Evolutionary conservation across 768 basidiomycete genomes (phyloP).

Genomic region (Tylopilus cervinicoccineus): DNA sequence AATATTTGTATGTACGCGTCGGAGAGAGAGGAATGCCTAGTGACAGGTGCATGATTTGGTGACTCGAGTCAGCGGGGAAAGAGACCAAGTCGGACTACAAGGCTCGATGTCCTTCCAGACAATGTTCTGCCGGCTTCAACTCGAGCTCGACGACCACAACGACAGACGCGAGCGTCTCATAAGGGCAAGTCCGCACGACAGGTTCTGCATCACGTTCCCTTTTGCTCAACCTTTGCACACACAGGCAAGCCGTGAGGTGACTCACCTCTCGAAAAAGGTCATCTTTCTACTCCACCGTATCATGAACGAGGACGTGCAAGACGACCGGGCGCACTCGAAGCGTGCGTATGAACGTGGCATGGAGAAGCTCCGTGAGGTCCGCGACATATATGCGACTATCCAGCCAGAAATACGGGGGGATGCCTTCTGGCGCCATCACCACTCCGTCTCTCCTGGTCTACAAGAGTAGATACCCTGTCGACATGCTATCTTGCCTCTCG

Average conservation of each 20-base stretch:
- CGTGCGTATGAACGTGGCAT: constrained; percentile 49
- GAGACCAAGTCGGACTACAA: too few relatives aligned
- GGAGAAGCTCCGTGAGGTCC: constrained; percentile 65
- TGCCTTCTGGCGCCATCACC: constrained; percentile 74
- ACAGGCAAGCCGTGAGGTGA: constrained; percentile 82
- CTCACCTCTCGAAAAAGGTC: constrained; percentile 86
- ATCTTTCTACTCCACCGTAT: constrained; percentile 91
- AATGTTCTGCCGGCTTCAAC: constrained; percentile 60
- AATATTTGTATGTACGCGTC: too few relatives aligned
- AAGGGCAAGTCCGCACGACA: constrained; percentile 51
- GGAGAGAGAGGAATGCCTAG: too few relatives aligned
- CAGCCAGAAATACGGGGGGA: constrained; percentile 60
- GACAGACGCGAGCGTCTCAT: constrained; percentile 89
- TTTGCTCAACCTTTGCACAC: constrained; percentile 3
- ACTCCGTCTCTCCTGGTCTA: constrained; percentile 71
- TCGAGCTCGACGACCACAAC: constrained; percentile 76
- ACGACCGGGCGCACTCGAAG: constrained; percentile 27
- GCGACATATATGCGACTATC: constrained; percentile 57
- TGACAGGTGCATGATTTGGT: too few relatives aligned
- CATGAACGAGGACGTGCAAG: constrained; percentile 39
- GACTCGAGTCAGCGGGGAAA: too few relatives aligned
- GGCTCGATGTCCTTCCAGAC: constrained; percentile 15
- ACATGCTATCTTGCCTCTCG: not conserved
- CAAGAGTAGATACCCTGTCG: constrained; percentile 53
- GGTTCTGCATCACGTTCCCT: constrained; percentile 4